Conservation (phyloP, 2,329 filamentous ascomycete genomes). For the Fusarium sarcochroum region DNA sequence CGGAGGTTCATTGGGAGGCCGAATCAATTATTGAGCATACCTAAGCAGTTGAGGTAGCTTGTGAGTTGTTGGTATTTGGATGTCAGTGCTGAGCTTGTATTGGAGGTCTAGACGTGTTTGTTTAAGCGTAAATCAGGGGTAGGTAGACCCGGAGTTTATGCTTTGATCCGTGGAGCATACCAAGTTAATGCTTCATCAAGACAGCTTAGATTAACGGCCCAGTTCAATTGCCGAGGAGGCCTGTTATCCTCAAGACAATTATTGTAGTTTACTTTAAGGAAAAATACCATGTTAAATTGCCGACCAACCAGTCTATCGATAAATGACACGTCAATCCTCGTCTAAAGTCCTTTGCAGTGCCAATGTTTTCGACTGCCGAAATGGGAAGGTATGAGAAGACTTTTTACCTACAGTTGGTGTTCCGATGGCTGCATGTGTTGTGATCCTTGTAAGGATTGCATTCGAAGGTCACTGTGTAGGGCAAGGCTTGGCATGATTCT, state of each 20-base stretch:
- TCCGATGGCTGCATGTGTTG: constrained; percentile 13
- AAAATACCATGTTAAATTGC: background rate
- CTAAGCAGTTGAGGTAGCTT: background rate
- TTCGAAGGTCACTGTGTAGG: constrained; percentile 16
- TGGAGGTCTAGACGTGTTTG: background rate
- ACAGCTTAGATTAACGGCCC: background rate
- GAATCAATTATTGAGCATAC: constrained; percentile 4
- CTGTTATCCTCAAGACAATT: background rate
- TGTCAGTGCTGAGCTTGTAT: background rate
- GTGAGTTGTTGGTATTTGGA: background rate
- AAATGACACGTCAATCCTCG: constrained; percentile 2
- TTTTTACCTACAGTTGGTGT: constrained; percentile 5
- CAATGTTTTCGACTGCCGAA: constrained; percentile 9
- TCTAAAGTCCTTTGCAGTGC: background rate
- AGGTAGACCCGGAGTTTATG: background rate
- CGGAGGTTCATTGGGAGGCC: constrained; percentile 11
- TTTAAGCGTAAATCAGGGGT: background rate
- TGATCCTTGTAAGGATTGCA: constrained; percentile 8
- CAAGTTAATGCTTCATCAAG: background rate
- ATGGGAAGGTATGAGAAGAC: constrained; percentile 35
- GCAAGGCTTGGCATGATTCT: constrained; percentile 17
- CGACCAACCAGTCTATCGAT: background rate
- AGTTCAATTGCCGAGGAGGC: background rate
- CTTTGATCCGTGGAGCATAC: background rate
- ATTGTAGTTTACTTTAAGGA: background rate